phyloP scores from a whole-genome alignment of 768 basidiomycete genomes.

The Tremella yokohamensis region DNA sequence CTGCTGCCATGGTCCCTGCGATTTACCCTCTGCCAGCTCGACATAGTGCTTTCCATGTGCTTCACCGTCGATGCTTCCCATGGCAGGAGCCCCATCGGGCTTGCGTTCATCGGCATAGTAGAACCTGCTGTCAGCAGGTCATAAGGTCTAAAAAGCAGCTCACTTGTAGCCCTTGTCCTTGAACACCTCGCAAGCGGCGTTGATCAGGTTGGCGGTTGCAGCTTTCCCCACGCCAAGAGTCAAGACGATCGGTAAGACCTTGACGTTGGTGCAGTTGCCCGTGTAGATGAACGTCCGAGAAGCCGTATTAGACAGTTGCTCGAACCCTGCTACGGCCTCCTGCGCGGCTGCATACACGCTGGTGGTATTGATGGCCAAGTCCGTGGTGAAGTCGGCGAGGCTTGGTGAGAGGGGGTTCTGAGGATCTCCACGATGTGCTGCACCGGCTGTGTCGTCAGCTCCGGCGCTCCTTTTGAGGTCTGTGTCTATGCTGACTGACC shows the following conservation, averaged over 20 bases:
- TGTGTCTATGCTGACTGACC: conserved; percentile 6
- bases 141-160: not conserved
- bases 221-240: conserved; percentile 15
- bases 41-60: conserved; percentile 18
- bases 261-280: conserved; percentile 21
- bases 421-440: not conserved
- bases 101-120: conserved; percentile 27
- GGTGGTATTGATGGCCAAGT: conserved; percentile 14
- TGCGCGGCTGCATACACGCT: conserved; percentile 18
- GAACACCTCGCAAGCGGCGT: conserved; percentile 15
- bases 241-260: conserved; percentile 9
- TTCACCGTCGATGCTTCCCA: conserved; percentile 14
- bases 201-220: conserved; percentile 18
- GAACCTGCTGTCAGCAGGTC: conserved; percentile 21
- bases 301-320: conserved; percentile 10
- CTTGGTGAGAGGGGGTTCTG: conserved; percentile 18
- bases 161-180: conserved; percentile 23
- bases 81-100: conserved; percentile 12
- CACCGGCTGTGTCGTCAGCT: conserved; percentile 5
- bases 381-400: conserved; percentile 8
- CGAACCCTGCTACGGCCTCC: conserved; percentile 18
- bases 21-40: conserved; percentile 8
- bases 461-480: too few relatives aligned
- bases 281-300: conserved; percentile 21
- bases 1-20: conserved; percentile 19